Base-by-base conservation (phyloP, 805 yeast species). In the Clavispora fructus region DNA sequence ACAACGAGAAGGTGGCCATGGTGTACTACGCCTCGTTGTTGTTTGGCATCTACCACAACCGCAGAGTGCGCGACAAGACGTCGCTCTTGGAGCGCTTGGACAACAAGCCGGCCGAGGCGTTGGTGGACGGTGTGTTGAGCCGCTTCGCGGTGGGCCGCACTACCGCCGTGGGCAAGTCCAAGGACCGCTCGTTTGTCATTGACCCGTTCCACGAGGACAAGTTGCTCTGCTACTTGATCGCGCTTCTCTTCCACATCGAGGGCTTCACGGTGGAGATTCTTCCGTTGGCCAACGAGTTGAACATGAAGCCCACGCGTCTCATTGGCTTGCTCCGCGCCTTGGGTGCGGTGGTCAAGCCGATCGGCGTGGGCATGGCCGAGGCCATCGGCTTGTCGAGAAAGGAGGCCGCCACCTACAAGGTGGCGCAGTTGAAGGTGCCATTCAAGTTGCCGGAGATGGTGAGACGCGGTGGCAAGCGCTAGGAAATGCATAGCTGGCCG, bases 201-300 rank as follows among this genome's bases (percentile, higher is more conserved):
- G 97, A 94, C 60, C 97, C 98, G 35, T 84, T 80, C 57, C 79
- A 81, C 60, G 96, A 89, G 64, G 96, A 89, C 67, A 89, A 85
- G 67, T 72, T 94, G 41, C 71, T 94, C 54, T 86, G 96, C 65
- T 85, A 80, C 66, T 71, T 90, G 41, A 69, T 94, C 50, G 86
- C 85, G 6, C 67, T 85, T 35, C 74, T 86, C 35, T 69, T 94
- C 60, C 92, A 85, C 63, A 73, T 91, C 46, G 88, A 88, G 62
- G 82, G 79, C 49, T 92, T 80, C 68, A 71, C 77, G 52, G 79
- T 88, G 16, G 94, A 87, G 56, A 67, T 90, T 35, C 75, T 87
- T 3, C 95, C 96, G 17, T 68, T 92, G 53, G 92, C 97, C 1
- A 81, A 83, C 52, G 97, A 91, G 63, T 71, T 94, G 48, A 82